Base-by-base conservation (phyloP, 2,329 filamentous ascomycete species). In the Chalaropsis ovoidea region DNA sequence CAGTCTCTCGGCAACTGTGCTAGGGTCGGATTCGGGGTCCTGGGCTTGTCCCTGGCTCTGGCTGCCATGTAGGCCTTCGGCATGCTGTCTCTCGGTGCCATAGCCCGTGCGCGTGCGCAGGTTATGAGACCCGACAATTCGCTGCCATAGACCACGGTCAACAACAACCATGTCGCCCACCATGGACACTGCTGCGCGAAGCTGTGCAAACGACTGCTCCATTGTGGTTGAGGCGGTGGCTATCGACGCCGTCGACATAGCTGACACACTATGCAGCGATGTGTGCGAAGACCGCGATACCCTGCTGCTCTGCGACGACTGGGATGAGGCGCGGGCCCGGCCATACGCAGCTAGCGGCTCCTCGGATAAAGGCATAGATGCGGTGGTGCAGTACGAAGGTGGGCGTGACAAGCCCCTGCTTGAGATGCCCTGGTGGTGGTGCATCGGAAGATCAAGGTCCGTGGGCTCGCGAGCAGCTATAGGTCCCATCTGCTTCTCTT, bases 171-270 rank as follows among this genome's bases (percentile, higher is more conserved):
- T 73, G 49, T 77, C 76, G 49, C 76, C 76, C 0, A 82, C 77
- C 56, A 80, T 73, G 5, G 74, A 74, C 6, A 78, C 78, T 1
- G 76, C 79, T 62, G 75, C 74, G 1, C 79, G 75, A 71, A 82
- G 78, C 61, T 76, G 74, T 2, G 78, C 76, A 68, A 82, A 76
- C 70, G 81, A 79, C 69, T 80, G 75, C 68, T 79, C 77, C 76
- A 81, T 78, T 2, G 76, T 76, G 11, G 70, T 75, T 70, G 45
- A 72, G 17, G 62, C 58, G 8, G 63, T 62, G n/a, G 61, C 22
- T 35, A 60, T 41, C 17, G 66, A 67, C 1, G 62, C 39, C 19
- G 41, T 61, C 3, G 61, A 64, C 31, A 41, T 43, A 35, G 42
- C 52, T 6, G 65, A 66, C 15, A 63, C 42, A 27, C 63, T 64